These are phyloP conservation scores for Silene conica DNA, from an alignment of 148 eudicot species.

Conservation along the genomic window DNA sequence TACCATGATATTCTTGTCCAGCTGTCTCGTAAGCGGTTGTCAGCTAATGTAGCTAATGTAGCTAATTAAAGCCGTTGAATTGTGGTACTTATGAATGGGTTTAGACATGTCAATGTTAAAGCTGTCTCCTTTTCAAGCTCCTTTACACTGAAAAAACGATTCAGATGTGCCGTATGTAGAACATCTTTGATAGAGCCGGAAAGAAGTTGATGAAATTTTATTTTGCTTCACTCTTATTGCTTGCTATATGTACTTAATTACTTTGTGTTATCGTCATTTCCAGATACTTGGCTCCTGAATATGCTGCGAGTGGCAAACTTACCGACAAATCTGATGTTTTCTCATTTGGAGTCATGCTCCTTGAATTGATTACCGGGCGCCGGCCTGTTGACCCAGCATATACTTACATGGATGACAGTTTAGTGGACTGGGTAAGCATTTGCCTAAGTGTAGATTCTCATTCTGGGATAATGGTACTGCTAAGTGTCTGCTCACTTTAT, in stretches of 20 bases:
- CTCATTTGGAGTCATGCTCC: slow-evolving; percentile 86
- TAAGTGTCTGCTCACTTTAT: not conserved
- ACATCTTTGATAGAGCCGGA: not conserved
- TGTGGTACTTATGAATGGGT: too few relatives aligned
- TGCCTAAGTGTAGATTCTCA: not conserved
- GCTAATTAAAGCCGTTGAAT: too few relatives aligned
- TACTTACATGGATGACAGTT: slow-evolving; percentile 77
- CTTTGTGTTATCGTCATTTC: slow-evolving; percentile 13
- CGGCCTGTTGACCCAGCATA: slow-evolving; percentile 69
- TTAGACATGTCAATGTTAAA: not conserved
- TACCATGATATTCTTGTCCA: not conserved
- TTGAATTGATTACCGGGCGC: slow-evolving; percentile 86
- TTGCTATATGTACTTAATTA: not conserved
- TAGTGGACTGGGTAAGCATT: slow-evolving; percentile 88
- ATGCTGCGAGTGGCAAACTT: slow-evolving; percentile 90
- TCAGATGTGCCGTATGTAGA: not conserved
- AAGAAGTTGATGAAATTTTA: not conserved
- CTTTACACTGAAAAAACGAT: not conserved
- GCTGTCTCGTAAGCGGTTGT: not conserved
- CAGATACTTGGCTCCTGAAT: slow-evolving; percentile 94
- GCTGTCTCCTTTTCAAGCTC: not conserved
- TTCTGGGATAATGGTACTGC: not conserved
- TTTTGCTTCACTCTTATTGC: not conserved
- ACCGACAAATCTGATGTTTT: slow-evolving; percentile 94
- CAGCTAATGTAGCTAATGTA: too few relatives aligned